Evolutionary conservation across 2,329 filamentous ascomycete species (phyloP).

Genomic region (Fusarium aywerte): DNA sequence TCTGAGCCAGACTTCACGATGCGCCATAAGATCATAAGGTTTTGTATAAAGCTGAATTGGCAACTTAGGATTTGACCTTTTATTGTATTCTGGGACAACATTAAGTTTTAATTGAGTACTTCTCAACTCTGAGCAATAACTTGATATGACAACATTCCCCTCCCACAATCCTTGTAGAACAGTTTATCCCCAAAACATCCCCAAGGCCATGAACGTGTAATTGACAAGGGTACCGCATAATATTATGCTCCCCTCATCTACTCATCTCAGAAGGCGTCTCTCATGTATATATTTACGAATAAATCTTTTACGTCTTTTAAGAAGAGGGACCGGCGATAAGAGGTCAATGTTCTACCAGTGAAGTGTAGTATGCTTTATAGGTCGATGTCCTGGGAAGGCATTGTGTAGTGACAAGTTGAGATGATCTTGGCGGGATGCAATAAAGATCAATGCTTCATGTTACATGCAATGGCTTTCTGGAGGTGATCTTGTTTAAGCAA

Average conservation of each 20-base stretch:
- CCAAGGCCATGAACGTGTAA: background rate
- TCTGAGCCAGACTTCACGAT: background rate
- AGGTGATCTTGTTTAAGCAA: background rate
- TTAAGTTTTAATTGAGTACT: background rate
- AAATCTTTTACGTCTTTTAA: background rate
- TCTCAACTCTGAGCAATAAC: background rate
- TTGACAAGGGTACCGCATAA: background rate
- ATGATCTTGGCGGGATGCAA: background rate
- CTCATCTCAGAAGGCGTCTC: background rate
- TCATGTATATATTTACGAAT: background rate
- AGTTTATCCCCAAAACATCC: background rate
- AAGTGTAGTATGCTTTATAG: too few relatives aligned
- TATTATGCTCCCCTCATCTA: background rate
- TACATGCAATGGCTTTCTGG: background rate
- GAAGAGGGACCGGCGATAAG: background rate
- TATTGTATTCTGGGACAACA: background rate
- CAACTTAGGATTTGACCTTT: background rate
- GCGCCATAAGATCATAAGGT: background rate
- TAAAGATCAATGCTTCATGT: background rate
- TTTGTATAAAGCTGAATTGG: background rate
- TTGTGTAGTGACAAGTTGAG: background rate
- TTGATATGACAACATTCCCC: background rate
- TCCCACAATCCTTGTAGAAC: background rate
- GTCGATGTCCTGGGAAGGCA: background rate
- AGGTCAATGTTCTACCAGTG: background rate